Percentiles rank a stretch among this genome's conserved stretches.
phyloP scores from a whole-genome alignment of 306 rosid species.

The Rubus idaeus region DNA sequence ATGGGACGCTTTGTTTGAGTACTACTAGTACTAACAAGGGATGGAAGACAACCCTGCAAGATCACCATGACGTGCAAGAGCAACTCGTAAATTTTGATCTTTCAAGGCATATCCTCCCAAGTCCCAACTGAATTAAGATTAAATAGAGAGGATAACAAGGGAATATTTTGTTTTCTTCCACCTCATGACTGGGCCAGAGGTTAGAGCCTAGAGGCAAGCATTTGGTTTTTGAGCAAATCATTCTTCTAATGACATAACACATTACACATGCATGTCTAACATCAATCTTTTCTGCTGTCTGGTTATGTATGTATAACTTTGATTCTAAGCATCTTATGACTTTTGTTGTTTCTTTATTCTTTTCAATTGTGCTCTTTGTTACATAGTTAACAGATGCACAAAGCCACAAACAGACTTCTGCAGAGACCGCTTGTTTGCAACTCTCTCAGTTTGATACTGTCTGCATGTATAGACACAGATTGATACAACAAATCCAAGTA shows the following conservation, averaged over 20 bases:
- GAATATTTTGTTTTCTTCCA: conserved; percentile 32
- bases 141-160: conserved; percentile 12
- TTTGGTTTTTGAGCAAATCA: conserved; percentile 17
- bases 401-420: not conserved
- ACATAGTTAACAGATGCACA: conserved; percentile 4
- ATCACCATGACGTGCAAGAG: conserved; percentile 17
- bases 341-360: not conserved
- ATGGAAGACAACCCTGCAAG: conserved; percentile 21
- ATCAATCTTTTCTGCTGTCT: not conserved
- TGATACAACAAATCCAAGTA: not conserved
- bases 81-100: not conserved
- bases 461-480: not conserved
- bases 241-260: conserved; percentile 2
- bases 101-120: too few relatives aligned
- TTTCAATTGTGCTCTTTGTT: conserved; percentile 16
- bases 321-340: conserved; percentile 35
- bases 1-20: conserved; percentile 8
- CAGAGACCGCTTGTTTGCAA: not conserved
- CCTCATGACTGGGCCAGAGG: conserved; percentile 26
- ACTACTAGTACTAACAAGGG: not conserved
- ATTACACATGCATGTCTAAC: not conserved
- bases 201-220: conserved; percentile 12
- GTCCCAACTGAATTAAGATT: too few relatives aligned
- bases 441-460: too few relatives aligned
- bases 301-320: conserved; percentile 14